A percentile compares a stretch with the other conserved stretches of the same genome.
These are phyloP conservation scores for Cercospora beticola DNA, from an alignment of 2,329 filamentous ascomycete species.

Conservation along the genomic window DNA sequence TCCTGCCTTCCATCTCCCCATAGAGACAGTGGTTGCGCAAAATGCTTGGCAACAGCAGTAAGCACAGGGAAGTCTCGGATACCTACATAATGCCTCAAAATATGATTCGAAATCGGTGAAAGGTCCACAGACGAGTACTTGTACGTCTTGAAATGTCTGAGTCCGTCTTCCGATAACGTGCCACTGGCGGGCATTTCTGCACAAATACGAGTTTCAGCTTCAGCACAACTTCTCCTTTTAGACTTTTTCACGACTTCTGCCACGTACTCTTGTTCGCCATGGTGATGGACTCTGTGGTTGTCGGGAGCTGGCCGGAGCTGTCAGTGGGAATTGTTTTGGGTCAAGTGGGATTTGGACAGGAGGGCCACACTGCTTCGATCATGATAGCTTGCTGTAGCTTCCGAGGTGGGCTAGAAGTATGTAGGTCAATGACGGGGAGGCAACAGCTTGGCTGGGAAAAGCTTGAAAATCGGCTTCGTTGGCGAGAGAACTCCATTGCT, in stretches of 20 bases:
- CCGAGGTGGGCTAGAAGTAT: neutral
- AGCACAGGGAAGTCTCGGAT: neutral
- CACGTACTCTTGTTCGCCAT: constrained; percentile 19
- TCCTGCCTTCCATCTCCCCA: neutral
- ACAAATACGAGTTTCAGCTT: neutral
- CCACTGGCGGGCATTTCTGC: constrained; percentile 21
- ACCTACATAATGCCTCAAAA: constrained; percentile 90
- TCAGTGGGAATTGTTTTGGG: neutral
- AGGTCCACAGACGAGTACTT: constrained; percentile 98
- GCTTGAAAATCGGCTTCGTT: constrained; percentile 1
- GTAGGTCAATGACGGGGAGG: constrained; percentile 1
- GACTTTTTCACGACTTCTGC: neutral
- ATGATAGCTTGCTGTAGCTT: neutral
- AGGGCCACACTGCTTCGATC: constrained; percentile 5
- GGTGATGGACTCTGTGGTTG: constrained; percentile 5
- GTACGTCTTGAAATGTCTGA: constrained; percentile 90
- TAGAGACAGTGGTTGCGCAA: neutral
- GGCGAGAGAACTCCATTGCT: neutral
- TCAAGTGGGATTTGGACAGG: neutral
- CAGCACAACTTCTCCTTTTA: neutral
- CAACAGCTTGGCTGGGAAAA: constrained; percentile 10
- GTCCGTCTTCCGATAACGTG: constrained; percentile 76
- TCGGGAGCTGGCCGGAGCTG: constrained; percentile 7
- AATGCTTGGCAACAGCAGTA: constrained; percentile 5
- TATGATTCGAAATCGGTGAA: constrained; percentile 87